phyloP scores from a whole-genome alignment of 768 basidiomycete species.

The Mycena belliarum region DNA sequence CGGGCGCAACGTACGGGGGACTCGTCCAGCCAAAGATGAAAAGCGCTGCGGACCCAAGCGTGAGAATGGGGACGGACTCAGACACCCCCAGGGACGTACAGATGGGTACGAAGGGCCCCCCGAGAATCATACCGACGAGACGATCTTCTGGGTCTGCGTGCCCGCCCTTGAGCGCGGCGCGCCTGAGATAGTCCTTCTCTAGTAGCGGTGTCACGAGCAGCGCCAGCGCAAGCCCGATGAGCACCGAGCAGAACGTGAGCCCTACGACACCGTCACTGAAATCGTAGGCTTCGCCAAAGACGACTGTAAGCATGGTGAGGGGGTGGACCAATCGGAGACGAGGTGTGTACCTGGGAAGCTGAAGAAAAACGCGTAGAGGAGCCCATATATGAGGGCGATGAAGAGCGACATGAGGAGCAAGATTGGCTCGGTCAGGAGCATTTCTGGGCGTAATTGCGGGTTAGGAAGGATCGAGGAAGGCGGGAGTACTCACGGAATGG shows the following conservation, averaged over 20 bases:
- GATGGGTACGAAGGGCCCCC: constrained; percentile 32
- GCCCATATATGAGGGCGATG: constrained; percentile 43
- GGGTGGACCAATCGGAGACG: constrained; percentile 25
- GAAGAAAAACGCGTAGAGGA: constrained; percentile 24
- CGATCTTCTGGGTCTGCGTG: constrained; percentile 44
- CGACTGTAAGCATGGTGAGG: constrained; percentile 30
- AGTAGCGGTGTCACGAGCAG: constrained; percentile 35
- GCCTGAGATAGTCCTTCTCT: constrained; percentile 34
- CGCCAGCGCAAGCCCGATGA: constrained; percentile 37
- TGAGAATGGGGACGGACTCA: background rate
- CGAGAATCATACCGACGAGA: constrained; percentile 39
- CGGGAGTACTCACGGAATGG: constrained; percentile 35
- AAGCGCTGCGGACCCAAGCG: constrained; percentile 25
- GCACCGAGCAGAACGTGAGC: constrained; percentile 41
- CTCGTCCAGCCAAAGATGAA: constrained; percentile 48
- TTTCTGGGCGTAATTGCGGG: constrained; percentile 15
- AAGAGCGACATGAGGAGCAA: constrained; percentile 46
- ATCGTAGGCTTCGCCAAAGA: constrained; percentile 37
- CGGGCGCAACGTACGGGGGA: constrained; percentile 34
- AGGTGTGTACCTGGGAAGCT: constrained; percentile 34
- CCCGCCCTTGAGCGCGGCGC: constrained; percentile 34
- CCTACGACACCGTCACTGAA: constrained; percentile 40
- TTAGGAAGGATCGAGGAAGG: background rate
- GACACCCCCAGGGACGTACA: constrained; percentile 26
- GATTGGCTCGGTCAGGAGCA: constrained; percentile 48